phyloP scores from a whole-genome alignment of 805 yeast genomes.

The Candida quercuum region DNA sequence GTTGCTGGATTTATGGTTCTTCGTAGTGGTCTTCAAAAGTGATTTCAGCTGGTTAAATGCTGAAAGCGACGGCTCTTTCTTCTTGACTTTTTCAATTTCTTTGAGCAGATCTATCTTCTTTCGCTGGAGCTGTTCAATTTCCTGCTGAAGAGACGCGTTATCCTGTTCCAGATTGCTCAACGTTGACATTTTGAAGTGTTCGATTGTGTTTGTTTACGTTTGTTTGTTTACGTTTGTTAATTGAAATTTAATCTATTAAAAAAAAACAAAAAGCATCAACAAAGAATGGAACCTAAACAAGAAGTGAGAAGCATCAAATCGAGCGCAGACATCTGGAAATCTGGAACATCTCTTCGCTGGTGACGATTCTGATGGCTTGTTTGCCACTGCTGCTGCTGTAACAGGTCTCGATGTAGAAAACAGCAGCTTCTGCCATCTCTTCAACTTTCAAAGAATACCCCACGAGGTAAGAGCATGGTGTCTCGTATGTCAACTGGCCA shows the following conservation, averaged over 20 bases:
- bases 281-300: not conserved
- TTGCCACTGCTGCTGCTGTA: not conserved
- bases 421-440: slow-evolving; percentile 15
- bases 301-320: too few relatives aligned
- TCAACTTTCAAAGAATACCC: slow-evolving; percentile 15
- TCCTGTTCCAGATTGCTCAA: slow-evolving; percentile 30
- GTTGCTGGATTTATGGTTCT: too few relatives aligned
- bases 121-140: slow-evolving; percentile 22
- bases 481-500: slow-evolving; percentile 12
- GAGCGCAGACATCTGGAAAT: not conserved
- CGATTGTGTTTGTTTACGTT: not conserved
- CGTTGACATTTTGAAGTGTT: slow-evolving; percentile 19
- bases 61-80: slow-evolving; percentile 18
- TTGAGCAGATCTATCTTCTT: slow-evolving; percentile 17
- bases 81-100: slow-evolving; percentile 20
- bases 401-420: slow-evolving; percentile 13
- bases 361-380: not conserved
- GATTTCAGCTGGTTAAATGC: slow-evolving; percentile 26
- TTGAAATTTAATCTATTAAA: too few relatives aligned
- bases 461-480: slow-evolving; percentile 7
- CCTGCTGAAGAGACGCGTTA: slow-evolving; percentile 29
- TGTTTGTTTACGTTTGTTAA: not conserved
- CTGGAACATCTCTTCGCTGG: not conserved
- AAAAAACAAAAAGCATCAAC: not conserved
- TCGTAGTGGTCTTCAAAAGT: slow-evolving; percentile 5